Conservation (phyloP, 2,329 filamentous ascomycete species). For the Aspergillus brasiliensis region DNA sequence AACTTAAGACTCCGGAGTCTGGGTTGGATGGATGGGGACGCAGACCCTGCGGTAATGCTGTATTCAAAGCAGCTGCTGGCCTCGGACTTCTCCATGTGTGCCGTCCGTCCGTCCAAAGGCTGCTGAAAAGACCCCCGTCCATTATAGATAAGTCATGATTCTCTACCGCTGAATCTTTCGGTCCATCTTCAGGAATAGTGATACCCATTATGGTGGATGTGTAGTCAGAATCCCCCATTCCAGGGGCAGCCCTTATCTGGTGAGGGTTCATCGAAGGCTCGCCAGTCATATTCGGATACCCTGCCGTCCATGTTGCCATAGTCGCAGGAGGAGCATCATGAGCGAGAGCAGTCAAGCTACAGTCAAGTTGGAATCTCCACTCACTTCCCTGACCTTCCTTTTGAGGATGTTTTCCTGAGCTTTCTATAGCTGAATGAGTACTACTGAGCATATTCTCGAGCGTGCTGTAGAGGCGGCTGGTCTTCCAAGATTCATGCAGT, state of each 20-base stretch:
- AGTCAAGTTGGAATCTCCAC: conserved; percentile 37
- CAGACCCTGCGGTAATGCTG: conserved; percentile 17
- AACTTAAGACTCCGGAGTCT: conserved; percentile 34
- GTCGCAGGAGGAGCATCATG: conserved; percentile 25
- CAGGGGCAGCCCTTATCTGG: conserved; percentile 11
- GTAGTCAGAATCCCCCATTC: conserved; percentile 24
- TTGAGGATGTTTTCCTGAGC: conserved; percentile 37
- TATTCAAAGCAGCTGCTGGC: conserved; percentile 24
- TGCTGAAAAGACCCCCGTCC: conserved; percentile 24
- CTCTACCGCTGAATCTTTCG: conserved; percentile 35
- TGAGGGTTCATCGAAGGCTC: conserved; percentile 17
- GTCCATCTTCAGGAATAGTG: conserved; percentile 35
- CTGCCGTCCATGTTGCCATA: conserved; percentile 8
- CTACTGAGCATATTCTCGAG: conserved; percentile 46
- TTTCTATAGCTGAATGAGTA: conserved; percentile 26
- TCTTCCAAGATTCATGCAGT: conserved; percentile 49
- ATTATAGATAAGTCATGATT: conserved; percentile 30
- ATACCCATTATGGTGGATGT: conserved; percentile 35
- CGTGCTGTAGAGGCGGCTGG: conserved; percentile 40
- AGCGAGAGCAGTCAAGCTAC: conserved; percentile 30
- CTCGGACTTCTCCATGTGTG: conserved; percentile 25
- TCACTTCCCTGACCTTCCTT: conserved; percentile 25
- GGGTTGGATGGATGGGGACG: conserved; percentile 35
- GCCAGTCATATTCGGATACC: conserved; percentile 4
- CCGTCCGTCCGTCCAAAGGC: conserved; percentile 12